These are phyloP conservation scores for Pyrenopolyporus hunteri DNA, from an alignment of 495 filamentous ascomycete species.

Conservation along the genomic window DNA sequence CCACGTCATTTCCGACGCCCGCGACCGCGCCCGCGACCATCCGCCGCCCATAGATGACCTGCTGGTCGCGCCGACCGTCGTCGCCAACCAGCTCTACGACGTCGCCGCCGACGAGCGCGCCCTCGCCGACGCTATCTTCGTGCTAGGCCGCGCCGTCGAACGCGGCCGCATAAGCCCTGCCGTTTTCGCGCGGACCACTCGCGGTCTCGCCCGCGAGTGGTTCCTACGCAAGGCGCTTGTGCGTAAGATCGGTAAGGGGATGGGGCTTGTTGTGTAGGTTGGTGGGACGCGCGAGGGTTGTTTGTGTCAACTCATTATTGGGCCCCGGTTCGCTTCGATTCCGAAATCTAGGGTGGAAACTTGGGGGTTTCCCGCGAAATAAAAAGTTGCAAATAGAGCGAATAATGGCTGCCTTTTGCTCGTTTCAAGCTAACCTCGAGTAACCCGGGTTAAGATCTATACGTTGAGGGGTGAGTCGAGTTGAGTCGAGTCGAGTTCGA, in stretches of 20 bases:
- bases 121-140: conserved; percentile 82
- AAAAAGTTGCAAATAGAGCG: too few relatives aligned
- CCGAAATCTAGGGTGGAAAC: too few relatives aligned
- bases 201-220: conserved; percentile 83
- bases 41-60: conserved; percentile 77
- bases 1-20: conserved; percentile 64
- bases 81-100: conserved; percentile 89
- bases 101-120: conserved; percentile 84
- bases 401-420: too few relatives aligned
- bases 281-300: background rate
- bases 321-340: background rate
- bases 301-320: conserved; percentile 22
- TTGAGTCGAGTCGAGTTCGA: too few relatives aligned
- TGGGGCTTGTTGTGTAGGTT: conserved; percentile 61
- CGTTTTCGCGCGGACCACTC: conserved; percentile 82
- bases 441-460: too few relatives aligned
- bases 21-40: conserved; percentile 15
- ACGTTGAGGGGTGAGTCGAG: too few relatives aligned
- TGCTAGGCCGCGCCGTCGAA: conserved; percentile 82
- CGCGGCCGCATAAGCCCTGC: conserved; percentile 78
- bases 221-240: conserved; percentile 89
- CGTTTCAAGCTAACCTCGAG: too few relatives aligned
- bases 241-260: conserved; percentile 84
- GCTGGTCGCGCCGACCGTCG: conserved; percentile 90
- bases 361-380: too few relatives aligned